Base-by-base conservation (phyloP, 257 asterid genomes). In the Penstemon eatonii region DNA sequence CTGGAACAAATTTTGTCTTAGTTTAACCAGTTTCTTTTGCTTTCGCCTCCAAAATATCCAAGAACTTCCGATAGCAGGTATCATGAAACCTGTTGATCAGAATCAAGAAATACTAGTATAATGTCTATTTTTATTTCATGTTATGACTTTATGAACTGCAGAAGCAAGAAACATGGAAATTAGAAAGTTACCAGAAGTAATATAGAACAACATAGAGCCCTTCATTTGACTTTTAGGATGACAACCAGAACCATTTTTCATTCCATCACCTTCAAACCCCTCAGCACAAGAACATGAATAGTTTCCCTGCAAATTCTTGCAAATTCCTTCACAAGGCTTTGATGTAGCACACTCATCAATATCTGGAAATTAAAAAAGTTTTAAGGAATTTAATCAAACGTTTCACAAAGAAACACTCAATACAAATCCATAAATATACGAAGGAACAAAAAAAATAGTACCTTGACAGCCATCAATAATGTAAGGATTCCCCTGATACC, bases 401-500 rank as follows among this genome's bases (percentile, higher is more conserved):
- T 2, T 25, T 25, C 33, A 25, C 33, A 25, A 25, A 25, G 1
- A 51, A 37, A 46, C 13, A 43, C 7, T 7, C 7, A 4, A 9
- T 33, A 12, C 7, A 60, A 25, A 5, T 9, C 39, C 36, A 50
- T 4, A 13, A 12, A 5, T 45, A 33, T 12, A 25, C 4, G 18
- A n/a, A 18, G 6, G 36, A 36, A 47, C 12, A 43, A 49, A 51
- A 15, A 8, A 25, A 7, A 7, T 7, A 13, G 13, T 74, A 79
- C 87, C 83, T 45, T 56, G 67, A 57, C 87, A 82, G 52, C 87
- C 81, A 60, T 56, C 73, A 38, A 3, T 15, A n/a, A 71, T 74
- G 51, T 82, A 82, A 52, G 84, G 84, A 18, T 79, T 79, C 58
- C 83, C 87, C 46, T 62, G 42, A 63, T 67, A 76, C 33, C 87